Evolutionary conservation across 306 rosid species (phyloP).

Genomic region (Pterocarpus santalinus): DNA sequence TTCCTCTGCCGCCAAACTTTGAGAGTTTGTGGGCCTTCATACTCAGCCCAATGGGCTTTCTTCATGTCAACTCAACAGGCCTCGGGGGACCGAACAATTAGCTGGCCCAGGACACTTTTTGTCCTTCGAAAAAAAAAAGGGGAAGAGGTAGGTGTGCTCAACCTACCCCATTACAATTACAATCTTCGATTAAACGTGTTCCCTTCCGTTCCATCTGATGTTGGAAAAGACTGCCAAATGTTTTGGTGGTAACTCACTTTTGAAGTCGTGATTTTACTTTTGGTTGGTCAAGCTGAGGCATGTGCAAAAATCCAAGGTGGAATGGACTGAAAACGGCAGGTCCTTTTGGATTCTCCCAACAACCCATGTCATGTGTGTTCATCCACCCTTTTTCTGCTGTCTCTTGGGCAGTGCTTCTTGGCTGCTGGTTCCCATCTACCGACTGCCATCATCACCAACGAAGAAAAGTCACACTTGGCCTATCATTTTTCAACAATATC

Average conservation of each 20-base stretch:
- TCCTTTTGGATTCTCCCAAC: neutral
- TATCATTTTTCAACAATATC: neutral
- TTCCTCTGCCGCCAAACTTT: neutral
- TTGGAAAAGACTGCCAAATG: neutral
- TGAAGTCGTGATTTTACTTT: neutral
- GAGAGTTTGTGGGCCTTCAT: neutral
- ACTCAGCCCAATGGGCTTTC: neutral
- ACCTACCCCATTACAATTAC: neutral
- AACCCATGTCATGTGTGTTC: neutral
- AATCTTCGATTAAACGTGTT: neutral
- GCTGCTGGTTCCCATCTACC: constrained; percentile 17
- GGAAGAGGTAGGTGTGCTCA: neutral
- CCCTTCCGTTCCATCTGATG: neutral
- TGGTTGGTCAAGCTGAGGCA: constrained; percentile 31
- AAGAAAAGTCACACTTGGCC: neutral
- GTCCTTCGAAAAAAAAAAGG: neutral
- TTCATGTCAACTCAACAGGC: neutral
- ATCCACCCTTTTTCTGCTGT: neutral
- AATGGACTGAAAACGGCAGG: constrained; percentile 30
- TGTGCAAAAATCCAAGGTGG: neutral
- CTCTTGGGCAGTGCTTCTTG: neutral
- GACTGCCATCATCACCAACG: neutral
- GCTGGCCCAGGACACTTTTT: neutral
- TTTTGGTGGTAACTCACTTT: neutral
- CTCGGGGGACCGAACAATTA: neutral